Percentiles rank a stretch among this genome's conserved stretches.
These are phyloP conservation scores for Pestalotiopsis fici DNA, from an alignment of 2,329 filamentous ascomycete genomes.

Conservation along the genomic window DNA sequence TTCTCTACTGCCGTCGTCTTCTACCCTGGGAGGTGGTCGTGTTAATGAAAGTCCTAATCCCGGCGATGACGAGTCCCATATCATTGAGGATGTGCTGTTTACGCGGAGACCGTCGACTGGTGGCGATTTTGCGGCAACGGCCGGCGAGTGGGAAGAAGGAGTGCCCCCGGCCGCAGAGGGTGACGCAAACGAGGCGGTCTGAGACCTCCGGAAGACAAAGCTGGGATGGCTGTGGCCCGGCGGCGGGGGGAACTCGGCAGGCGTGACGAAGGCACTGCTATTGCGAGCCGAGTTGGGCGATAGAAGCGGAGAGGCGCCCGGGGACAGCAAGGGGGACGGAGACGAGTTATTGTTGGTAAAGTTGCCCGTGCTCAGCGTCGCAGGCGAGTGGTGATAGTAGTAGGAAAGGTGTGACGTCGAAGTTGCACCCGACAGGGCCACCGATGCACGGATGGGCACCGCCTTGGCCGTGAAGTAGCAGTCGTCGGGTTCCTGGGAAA, in stretches of 20 bases:
- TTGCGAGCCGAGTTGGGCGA: background rate
- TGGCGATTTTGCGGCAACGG: background rate
- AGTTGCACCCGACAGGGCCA: background rate
- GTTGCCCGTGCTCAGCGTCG: background rate
- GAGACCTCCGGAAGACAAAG: background rate
- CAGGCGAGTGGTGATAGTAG: background rate
- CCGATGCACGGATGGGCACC: slow-evolving; percentile 1
- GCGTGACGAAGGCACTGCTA: background rate
- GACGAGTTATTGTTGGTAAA: background rate
- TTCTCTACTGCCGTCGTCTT: background rate
- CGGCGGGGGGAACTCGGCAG: slow-evolving; percentile 1
- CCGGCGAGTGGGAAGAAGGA: background rate
- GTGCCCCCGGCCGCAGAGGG: background rate
- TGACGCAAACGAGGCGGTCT: background rate
- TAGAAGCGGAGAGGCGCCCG: background rate
- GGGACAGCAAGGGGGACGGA: background rate
- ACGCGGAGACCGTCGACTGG: background rate
- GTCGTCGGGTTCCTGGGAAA: background rate
- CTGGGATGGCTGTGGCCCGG: slow-evolving; percentile 5
- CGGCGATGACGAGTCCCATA: background rate
- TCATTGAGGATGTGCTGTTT: background rate
- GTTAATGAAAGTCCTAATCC: background rate
- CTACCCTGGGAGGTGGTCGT: background rate
- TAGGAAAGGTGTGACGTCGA: background rate
- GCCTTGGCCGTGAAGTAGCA: slow-evolving; percentile 8